phyloP scores from a whole-genome alignment of 164 flowering plant species.

The Sextonia rubra region DNA sequence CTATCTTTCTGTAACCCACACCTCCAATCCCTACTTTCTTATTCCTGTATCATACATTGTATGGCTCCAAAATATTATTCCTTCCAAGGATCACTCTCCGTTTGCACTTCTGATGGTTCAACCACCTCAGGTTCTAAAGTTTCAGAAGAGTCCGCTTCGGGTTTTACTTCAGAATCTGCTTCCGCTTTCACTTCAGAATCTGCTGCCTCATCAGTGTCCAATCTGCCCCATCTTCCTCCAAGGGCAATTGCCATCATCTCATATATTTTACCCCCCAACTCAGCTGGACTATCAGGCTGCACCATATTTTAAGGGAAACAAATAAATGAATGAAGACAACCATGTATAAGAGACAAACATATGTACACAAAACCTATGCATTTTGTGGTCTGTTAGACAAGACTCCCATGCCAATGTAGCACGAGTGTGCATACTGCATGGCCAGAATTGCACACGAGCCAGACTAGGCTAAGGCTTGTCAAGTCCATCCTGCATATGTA shows the following conservation, averaged over 20 bases:
- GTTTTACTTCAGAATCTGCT: slow-evolving; percentile 16
- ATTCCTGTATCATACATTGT: background rate
- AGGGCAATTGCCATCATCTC: slow-evolving; percentile 97
- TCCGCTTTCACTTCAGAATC: slow-evolving; percentile 23
- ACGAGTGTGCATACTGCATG: too few relatives aligned
- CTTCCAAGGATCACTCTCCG: slow-evolving; percentile 71
- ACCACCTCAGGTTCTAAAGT: slow-evolving; percentile 48
- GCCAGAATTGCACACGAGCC: too few relatives aligned
- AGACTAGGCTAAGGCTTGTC: too few relatives aligned
- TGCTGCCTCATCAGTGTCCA: slow-evolving; percentile 29
- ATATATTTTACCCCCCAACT: slow-evolving; percentile 83
- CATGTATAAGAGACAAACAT: background rate
- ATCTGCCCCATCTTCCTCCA: slow-evolving; percentile 93
- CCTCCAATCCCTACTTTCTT: too few relatives aligned
- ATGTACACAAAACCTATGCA: background rate
- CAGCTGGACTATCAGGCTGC: slow-evolving; percentile 99
- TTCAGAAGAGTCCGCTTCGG: slow-evolving; percentile 24
- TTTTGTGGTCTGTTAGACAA: background rate
- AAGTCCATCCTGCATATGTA: too few relatives aligned
- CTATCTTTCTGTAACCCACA: too few relatives aligned
- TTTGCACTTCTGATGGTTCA: slow-evolving; percentile 77
- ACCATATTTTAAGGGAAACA: background rate
- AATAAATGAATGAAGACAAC: background rate
- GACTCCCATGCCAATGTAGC: background rate
- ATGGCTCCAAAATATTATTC: slow-evolving; percentile 24